A percentile compares a stretch with the other conserved stretches of the same genome.
These are phyloP conservation scores for Striga hermonthica DNA, from an alignment of 305 asterid genomes.

Conservation along the genomic window DNA sequence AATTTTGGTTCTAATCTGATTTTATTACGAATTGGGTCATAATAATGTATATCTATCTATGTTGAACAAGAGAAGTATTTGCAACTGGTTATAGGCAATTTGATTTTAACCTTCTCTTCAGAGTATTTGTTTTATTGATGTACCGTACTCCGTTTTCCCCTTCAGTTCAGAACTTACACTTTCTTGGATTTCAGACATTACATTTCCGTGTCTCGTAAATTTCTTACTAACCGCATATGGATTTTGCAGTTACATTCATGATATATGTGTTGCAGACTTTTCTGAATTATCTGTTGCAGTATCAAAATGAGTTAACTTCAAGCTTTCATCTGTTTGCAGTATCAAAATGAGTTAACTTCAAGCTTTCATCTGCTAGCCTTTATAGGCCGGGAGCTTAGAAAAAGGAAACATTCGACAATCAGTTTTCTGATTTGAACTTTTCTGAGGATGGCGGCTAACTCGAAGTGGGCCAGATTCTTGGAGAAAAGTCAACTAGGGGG, in stretches of 20 bases:
- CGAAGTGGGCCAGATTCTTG: slow-evolving; percentile 40
- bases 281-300: neutral
- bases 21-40: too few species aligned
- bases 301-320: neutral
- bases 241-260: neutral
- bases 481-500: slow-evolving; percentile 53
- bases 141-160: neutral
- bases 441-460: slow-evolving; percentile 27
- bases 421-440: slow-evolving; percentile 22
- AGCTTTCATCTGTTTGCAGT: slow-evolving; percentile 1
- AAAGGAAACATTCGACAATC: slow-evolving; percentile 23
- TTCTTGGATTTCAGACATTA: neutral
- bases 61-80: too few species aligned
- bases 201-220: neutral
- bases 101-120: neutral
- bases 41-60: too few species aligned
- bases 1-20: too few species aligned
- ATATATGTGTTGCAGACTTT: neutral
- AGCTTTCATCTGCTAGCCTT: slow-evolving; percentile 19
- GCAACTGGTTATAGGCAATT: too few species aligned
- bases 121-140: neutral
- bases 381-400: slow-evolving; percentile 42
- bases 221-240: neutral
- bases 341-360: neutral
- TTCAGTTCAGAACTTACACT: neutral